phyloP scores from a whole-genome alignment of 176 grass and related monocot genomes.

The Oryza brachyantha region DNA sequence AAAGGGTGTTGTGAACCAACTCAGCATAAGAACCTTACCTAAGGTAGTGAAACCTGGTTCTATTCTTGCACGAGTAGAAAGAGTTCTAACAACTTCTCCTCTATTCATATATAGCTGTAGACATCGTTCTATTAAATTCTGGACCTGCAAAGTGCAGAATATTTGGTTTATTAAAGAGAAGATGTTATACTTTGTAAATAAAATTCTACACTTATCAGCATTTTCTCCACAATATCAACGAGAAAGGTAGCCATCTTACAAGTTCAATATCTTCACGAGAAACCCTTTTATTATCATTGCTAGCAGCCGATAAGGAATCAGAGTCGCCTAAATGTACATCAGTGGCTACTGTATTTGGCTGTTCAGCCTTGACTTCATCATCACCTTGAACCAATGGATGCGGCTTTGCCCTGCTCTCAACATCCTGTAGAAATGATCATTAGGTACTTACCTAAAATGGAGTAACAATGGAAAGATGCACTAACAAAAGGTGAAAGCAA shows the following conservation, averaged over 20 bases:
- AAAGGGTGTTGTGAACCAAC: background rate
- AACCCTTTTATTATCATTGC: conserved; percentile 63
- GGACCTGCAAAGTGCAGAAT: conserved; percentile 46
- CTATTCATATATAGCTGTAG: conserved; percentile 84
- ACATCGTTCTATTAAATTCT: conserved; percentile 85
- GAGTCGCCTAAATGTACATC: conserved; percentile 50
- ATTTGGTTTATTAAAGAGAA: background rate
- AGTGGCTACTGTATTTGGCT: conserved; percentile 32
- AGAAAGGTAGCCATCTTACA: conserved; percentile 41
- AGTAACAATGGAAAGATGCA: background rate
- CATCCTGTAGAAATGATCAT: conserved; percentile 41
- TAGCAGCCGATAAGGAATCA: conserved; percentile 40
- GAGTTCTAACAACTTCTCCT: conserved; percentile 74
- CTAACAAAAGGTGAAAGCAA: background rate
- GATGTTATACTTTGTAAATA: background rate
- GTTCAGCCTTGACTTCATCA: conserved; percentile 43
- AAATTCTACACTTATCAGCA: background rate
- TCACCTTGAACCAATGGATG: conserved; percentile 37
- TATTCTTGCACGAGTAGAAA: conserved; percentile 76
- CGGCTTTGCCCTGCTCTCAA: conserved; percentile 48
- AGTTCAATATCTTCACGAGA: conserved; percentile 84
- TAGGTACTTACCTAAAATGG: conserved; percentile 8
- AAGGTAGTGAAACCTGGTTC: conserved; percentile 84
- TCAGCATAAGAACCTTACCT: conserved; percentile 43
- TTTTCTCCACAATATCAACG: background rate